These are phyloP conservation scores for Anthoceros angustus DNA, from an alignment of 225 moss, liverwort and hornwort species.

Conservation along the genomic window DNA sequence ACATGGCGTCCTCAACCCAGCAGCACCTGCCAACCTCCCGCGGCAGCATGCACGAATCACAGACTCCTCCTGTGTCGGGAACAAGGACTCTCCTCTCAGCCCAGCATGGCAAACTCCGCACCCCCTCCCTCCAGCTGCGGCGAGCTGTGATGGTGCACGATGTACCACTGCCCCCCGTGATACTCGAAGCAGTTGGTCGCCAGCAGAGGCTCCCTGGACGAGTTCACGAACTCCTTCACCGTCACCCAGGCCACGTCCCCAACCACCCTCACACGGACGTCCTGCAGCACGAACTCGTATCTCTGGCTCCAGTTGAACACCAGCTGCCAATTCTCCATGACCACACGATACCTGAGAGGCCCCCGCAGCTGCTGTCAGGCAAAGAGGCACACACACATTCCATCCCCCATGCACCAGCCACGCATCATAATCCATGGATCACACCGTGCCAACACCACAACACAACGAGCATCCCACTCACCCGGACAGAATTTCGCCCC, in stretches of 20 bases:
- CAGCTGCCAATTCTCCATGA: conserved; percentile 44
- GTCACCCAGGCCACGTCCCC: conserved; percentile 50
- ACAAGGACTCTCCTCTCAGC: conserved; percentile 6
- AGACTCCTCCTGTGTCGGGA: no score
- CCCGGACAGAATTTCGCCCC: conserved; percentile 45
- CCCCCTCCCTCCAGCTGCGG: conserved; percentile 44
- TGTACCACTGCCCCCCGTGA: conserved; percentile 41
- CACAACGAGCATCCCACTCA: conserved; percentile 9
- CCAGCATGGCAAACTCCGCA: conserved; percentile 32
- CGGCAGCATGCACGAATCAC: no score
- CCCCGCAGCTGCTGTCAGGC: not conserved
- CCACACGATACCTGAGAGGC: conserved; percentile 26
- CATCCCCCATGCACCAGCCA: not conserved
- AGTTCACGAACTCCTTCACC: conserved; percentile 44
- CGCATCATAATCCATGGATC: no score
- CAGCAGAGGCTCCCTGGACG: conserved; percentile 38
- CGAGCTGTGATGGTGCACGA: conserved; percentile 54
- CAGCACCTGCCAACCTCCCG: no score
- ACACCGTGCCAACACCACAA: not conserved
- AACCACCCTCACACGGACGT: conserved; percentile 39
- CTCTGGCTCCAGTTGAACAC: conserved; percentile 46
- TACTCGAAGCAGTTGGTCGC: conserved; percentile 45
- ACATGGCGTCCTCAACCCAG: no score
- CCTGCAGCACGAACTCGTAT: conserved; percentile 38
- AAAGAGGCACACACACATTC: not conserved